These are phyloP conservation scores for Botrytis elliptica DNA, from an alignment of 2,329 filamentous ascomycete genomes.

Conservation along the genomic window DNA sequence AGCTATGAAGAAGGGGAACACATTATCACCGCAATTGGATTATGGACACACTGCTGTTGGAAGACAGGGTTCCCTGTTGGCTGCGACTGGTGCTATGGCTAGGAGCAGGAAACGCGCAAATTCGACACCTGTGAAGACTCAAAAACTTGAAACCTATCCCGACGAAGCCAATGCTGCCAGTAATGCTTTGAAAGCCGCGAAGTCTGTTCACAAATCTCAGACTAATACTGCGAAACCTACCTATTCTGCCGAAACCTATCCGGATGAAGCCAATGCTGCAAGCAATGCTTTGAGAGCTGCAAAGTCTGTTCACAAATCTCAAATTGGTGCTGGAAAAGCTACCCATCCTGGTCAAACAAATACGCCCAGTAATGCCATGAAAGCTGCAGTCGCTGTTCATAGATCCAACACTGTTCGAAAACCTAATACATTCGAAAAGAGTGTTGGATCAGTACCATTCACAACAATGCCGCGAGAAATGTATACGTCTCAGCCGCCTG, in stretches of 20 bases:
- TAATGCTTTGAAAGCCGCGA: constrained; percentile 73
- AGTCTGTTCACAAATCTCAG: constrained; percentile 48
- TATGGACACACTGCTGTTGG: constrained; percentile 50
- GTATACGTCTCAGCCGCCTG: constrained; percentile 73
- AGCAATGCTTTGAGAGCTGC: constrained; percentile 73
- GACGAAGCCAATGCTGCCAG: constrained; percentile 59
- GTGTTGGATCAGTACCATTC: constrained; percentile 57
- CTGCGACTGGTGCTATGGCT: constrained; percentile 75
- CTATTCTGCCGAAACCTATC: constrained; percentile 56
- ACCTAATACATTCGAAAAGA: constrained; percentile 48
- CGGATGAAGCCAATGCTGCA: constrained; percentile 59
- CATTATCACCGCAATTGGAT: constrained; percentile 46
- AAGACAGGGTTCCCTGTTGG: constrained; percentile 65
- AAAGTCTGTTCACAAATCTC: constrained; percentile 50
- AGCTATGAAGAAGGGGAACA: constrained; percentile 52
- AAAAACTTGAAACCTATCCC: constrained; percentile 49
- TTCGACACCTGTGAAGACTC: constrained; percentile 52
- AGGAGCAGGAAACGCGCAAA: constrained; percentile 56
- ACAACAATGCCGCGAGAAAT: constrained; percentile 70
- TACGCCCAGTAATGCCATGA: constrained; percentile 65
- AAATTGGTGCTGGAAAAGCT: constrained; percentile 40
- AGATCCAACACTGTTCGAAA: constrained; percentile 25
- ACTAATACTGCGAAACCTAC: constrained; percentile 41
- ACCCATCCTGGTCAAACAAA: constrained; percentile 57
- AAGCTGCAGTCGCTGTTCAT: constrained; percentile 64